A percentile compares a stretch with the other conserved stretches of the same genome.
These are phyloP conservation scores for Abrus pulchellus DNA, from an alignment of 306 rosid genomes.

Conservation along the genomic window DNA sequence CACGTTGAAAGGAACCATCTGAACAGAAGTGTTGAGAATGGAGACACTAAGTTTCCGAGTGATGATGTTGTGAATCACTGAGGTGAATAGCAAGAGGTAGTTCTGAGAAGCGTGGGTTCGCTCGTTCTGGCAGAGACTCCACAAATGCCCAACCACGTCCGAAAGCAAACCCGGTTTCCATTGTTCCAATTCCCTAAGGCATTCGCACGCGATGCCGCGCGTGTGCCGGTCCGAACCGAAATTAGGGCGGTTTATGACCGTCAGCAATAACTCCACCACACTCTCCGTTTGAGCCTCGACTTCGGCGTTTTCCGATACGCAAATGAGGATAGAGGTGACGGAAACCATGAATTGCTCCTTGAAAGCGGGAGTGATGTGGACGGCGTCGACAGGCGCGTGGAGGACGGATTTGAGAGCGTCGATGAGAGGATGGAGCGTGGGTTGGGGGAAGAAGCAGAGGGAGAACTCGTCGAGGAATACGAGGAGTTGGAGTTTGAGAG, in stretches of 20 bases:
- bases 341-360: conserved; percentile 90
- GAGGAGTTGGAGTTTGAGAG: conserved; percentile 70
- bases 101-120: conserved; percentile 90
- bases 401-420: conserved; percentile 69
- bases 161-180: conserved; percentile 80
- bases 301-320: conserved; percentile 49
- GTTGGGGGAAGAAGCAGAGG: conserved; percentile 49
- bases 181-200: conserved; percentile 83
- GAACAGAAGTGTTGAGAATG: conserved; percentile 67
- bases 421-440: conserved; percentile 61
- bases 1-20: conserved; percentile 75
- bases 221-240: conserved; percentile 75
- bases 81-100: conserved; percentile 74
- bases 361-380: conserved; percentile 62
- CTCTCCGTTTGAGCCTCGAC: conserved; percentile 47
- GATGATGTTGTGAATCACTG: conserved; percentile 72
- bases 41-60: conserved; percentile 62
- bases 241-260: conserved; percentile 85
- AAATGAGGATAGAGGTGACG: conserved; percentile 72
- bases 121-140: conserved; percentile 91
- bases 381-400: conserved; percentile 71
- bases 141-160: conserved; percentile 80
- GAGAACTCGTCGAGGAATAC: conserved; percentile 87
- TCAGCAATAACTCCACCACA: conserved; percentile 72
- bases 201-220: conserved; percentile 86